Evolutionary conservation across 2,329 filamentous ascomycete species (phyloP), one percentile per base, ranked within the genome.

Genomic region (Chaetomium globosum): DNA sequence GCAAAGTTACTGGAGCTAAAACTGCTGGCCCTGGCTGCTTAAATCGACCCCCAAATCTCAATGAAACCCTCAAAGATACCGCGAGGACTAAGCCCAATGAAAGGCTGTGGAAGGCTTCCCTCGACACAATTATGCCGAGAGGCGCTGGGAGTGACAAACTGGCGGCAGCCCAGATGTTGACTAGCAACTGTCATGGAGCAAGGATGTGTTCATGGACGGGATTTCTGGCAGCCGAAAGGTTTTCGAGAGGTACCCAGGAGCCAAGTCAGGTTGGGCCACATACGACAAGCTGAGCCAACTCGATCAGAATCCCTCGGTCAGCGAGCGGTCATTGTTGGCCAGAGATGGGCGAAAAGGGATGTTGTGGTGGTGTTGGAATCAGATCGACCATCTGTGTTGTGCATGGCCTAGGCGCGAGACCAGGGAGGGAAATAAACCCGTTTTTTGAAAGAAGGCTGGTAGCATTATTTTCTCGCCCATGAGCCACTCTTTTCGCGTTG

Each of bases 401-500:
- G 60, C n/a, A 49, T 31, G 31, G 46, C 46, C 21, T 7, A 46
- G 61, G 23, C 48, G 49, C 9, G 36, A 28, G 26, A 31, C 28
- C 23, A 30, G 60, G 51, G 19, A 26, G 26, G 19, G 33, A 21
- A 43, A 43, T 5, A 12, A 16, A 23, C 28, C 6, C 9, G 10
- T 33, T 21, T 13, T 51, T 13, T 51, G 4, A 21, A 13, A 19
- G 39, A 46, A 54, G 26, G 46, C 61, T 46, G 48, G 33, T n/a
- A 31, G 23, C 10, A 46, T 55, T 33, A 31, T 61, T 52, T 65
- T 61, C 19, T 23, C 9, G 33, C 52, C 54, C 49, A 53, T 51
- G 46, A 19, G 51, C 46, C 54, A 54, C 10, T 59, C 36, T 59
- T 59, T 54, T 36, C 51, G 56, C 62, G 62, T 59, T n/a, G 48